Conservation (phyloP, 2,329 filamentous ascomycete species). For the Fusarium algeriense region DNA sequence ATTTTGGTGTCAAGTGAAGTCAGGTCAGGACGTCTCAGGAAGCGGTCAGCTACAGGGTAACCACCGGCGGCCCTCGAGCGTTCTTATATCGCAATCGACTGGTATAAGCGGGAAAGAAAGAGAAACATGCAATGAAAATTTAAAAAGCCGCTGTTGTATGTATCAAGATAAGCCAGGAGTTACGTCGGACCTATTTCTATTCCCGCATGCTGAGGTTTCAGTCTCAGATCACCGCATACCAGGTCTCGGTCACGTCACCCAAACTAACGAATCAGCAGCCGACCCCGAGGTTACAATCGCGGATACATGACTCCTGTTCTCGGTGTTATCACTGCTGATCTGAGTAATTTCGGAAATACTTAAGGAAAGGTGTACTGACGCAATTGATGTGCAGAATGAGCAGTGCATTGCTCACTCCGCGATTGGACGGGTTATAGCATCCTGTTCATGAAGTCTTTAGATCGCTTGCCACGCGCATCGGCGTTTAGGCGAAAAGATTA, state of each 20-base stretch:
- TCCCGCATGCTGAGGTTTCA: fast-evolving
- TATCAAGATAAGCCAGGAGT: too few relatives aligned
- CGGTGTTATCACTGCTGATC: not conserved
- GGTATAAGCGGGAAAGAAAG: too few relatives aligned
- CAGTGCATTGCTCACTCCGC: fast-evolving
- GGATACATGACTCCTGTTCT: slow-evolving; percentile 2
- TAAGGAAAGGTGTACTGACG: slow-evolving; percentile 11
- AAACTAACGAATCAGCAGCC: not conserved
- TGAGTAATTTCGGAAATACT: not conserved
- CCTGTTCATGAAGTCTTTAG: not conserved
- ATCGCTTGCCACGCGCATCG: not conserved
- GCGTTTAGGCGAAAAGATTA: not conserved
- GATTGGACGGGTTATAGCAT: not conserved
- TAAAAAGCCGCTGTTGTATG: too few relatives aligned
- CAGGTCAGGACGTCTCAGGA: too few relatives aligned
- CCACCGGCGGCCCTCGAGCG: too few relatives aligned
- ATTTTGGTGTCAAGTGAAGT: too few relatives aligned
- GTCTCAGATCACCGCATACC: slow-evolving; percentile 25
- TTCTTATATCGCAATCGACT: too few relatives aligned
- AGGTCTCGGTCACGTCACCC: slow-evolving; percentile 34
- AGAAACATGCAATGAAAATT: too few relatives aligned
- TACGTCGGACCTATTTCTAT: not conserved
- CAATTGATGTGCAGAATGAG: slow-evolving; percentile 24
- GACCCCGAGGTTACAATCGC: not conserved
- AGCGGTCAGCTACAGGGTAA: too few relatives aligned